Conservation (phyloP, 2,329 filamentous ascomycete species). For the Phyllosticta ampelicida region DNA sequence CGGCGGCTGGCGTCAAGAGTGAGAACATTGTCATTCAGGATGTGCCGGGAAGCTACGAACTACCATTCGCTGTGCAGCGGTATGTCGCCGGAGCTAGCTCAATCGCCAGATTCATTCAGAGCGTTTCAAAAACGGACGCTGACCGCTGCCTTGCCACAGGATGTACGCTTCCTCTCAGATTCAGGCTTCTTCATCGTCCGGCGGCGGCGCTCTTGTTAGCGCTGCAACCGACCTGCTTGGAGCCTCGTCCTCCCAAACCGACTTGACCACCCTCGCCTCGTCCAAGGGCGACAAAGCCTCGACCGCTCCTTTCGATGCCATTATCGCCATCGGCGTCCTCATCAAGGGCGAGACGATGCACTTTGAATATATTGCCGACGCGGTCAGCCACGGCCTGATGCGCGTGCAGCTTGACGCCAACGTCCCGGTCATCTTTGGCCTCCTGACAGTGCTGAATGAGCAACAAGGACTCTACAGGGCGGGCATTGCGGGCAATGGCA, state of each 20-base stretch:
- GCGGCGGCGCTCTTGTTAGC: slow-evolving; percentile 45
- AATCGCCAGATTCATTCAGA: not conserved
- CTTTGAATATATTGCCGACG: slow-evolving; percentile 95
- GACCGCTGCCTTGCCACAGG: slow-evolving; percentile 32
- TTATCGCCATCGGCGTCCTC: slow-evolving; percentile 89
- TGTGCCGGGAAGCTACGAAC: slow-evolving; percentile 89
- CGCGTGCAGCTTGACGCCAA: slow-evolving; percentile 81
- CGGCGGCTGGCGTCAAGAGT: slow-evolving; percentile 68
- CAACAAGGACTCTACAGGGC: slow-evolving; percentile 80
- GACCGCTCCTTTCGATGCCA: slow-evolving; percentile 70
- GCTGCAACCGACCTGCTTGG: slow-evolving; percentile 69
- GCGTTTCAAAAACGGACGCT: not conserved
- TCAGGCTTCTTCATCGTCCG: slow-evolving; percentile 53
- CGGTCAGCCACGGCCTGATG: slow-evolving; percentile 88
- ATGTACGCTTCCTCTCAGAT: slow-evolving; percentile 79
- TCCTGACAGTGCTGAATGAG: slow-evolving; percentile 80
- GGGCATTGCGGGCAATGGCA: slow-evolving; percentile 46
- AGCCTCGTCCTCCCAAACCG: slow-evolving; percentile 45
- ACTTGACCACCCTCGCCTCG: slow-evolving; percentile 34
- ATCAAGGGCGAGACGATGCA: slow-evolving; percentile 99
- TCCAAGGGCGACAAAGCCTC: slow-evolving; percentile 22
- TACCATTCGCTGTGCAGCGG: slow-evolving; percentile 83
- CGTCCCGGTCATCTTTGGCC: slow-evolving; percentile 82
- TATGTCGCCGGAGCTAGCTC: slow-evolving; percentile 32
- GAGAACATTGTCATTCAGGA: slow-evolving; percentile 82